phyloP scores from a whole-genome alignment of 1,284 basidiomycete species.

The Malassezia yamatoensis region DNA sequence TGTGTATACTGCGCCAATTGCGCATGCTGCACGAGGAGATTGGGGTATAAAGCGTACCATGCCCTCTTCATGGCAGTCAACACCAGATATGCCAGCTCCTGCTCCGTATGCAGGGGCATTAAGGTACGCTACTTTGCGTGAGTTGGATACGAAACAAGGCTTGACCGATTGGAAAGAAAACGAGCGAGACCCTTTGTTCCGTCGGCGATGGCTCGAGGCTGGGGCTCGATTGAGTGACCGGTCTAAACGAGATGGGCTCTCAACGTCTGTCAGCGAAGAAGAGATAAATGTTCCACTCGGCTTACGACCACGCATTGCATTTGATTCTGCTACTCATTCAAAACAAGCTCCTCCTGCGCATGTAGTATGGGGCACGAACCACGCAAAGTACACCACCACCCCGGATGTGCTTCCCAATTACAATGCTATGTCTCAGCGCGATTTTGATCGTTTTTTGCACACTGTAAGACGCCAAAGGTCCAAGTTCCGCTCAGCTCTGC shows the following conservation, averaged over 20 bases:
- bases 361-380: conserved; percentile 18
- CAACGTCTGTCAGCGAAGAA: conserved; percentile 13
- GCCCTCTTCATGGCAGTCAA: conserved; percentile 29
- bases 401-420: conserved; percentile 35
- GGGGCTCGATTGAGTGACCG: conserved; percentile 23
- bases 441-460: conserved; percentile 30
- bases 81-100: conserved; percentile 25
- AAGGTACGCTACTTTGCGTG: conserved; percentile 29
- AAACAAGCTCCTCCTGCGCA: conserved; percentile 1
- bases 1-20: conserved; percentile 36
- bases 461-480: conserved; percentile 20
- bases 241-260: conserved; percentile 12
- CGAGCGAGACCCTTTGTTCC: conserved; percentile 33
- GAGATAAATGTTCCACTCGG: conserved; percentile 15
- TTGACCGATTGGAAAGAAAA: conserved; percentile 35
- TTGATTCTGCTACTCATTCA: conserved; percentile 12
- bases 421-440: conserved; percentile 25
- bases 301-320: conserved; percentile 22
- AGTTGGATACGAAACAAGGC: conserved; percentile 30
- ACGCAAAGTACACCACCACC: conserved; percentile 21
- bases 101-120: conserved; percentile 24
- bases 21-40: conserved; percentile 36
- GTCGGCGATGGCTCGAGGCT: conserved; percentile 32
- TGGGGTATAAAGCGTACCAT: conserved; percentile 40
- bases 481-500: conserved; percentile 21